phyloP scores from a whole-genome alignment of 306 rosid species.

The Rubus idaeus region DNA sequence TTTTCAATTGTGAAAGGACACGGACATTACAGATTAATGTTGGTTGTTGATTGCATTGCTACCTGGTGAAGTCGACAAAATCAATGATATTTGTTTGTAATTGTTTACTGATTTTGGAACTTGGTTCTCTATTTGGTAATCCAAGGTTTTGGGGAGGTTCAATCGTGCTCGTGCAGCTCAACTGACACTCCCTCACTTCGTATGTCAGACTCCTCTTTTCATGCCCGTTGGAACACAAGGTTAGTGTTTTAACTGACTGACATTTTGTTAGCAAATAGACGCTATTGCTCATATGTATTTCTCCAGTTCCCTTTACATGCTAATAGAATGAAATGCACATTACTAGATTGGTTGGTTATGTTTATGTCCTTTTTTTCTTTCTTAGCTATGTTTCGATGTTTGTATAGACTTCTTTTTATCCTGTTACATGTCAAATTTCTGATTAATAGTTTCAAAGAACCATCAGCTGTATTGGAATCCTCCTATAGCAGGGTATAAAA shows the following conservation, averaged over 20 bases:
- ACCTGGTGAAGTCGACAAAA: too few species aligned
- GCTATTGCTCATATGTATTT: background rate
- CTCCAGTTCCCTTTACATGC: background rate
- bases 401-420: background rate
- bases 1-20: background rate
- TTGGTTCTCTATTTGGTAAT: constrained; percentile 20
- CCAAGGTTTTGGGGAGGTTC: constrained; percentile 75
- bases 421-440: too few species aligned
- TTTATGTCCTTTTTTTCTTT: background rate
- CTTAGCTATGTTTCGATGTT: background rate
- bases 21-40: too few species aligned
- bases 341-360: background rate
- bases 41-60: too few species aligned
- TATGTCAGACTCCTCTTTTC: constrained; percentile 83
- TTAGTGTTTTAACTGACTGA: constrained; percentile 27
- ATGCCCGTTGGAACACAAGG: constrained; percentile 99
- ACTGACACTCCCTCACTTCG: constrained; percentile 77
- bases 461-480: too few species aligned
- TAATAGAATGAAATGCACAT: background rate
- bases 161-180: constrained; percentile 92
- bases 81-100: background rate
- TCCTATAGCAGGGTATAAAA: background rate
- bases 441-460: too few species aligned
- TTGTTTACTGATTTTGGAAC: background rate
- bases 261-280: background rate